These are phyloP conservation scores for Picea sitchensis DNA, from an alignment of 75 land plant genomes.

Conservation along the genomic window DNA sequence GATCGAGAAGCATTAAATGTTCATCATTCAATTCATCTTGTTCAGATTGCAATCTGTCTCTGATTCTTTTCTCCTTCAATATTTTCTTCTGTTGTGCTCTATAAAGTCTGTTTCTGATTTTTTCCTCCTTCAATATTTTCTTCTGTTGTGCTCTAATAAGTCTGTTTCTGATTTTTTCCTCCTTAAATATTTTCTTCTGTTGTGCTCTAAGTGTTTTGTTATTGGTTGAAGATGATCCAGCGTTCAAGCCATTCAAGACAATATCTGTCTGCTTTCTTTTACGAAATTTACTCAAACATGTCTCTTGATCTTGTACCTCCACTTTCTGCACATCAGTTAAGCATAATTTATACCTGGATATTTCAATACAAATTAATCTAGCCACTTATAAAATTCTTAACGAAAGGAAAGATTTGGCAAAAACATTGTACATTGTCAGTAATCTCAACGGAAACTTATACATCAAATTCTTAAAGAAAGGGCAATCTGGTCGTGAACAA, in stretches of 20 bases:
- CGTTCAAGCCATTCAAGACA: not conserved
- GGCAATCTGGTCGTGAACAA: not conserved
- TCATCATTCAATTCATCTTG: slow-evolving; percentile 1
- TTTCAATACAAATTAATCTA: not conserved
- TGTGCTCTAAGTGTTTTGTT: not conserved
- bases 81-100: not conserved
- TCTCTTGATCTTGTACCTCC: not conserved
- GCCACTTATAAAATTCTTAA: not conserved
- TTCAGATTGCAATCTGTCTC: not conserved
- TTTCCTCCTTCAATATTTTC: not conserved
- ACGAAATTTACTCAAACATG: not conserved
- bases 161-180: not conserved
- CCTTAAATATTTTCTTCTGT: not conserved
- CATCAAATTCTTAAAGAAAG: too few species aligned
- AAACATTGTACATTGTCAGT: not conserved
- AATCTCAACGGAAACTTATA: not conserved
- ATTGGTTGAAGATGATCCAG: not conserved
- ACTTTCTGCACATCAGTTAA: not conserved
- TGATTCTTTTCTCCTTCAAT: not conserved
- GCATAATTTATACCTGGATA: not conserved
- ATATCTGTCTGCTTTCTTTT: slow-evolving; percentile 9
- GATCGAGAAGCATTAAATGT: not conserved
- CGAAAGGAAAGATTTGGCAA: not conserved
- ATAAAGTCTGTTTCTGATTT: not conserved
- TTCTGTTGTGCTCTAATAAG: too few species aligned